Base-by-base conservation (phyloP, 2,329 filamentous ascomycete genomes). In the Stachybotrys echinatus region DNA sequence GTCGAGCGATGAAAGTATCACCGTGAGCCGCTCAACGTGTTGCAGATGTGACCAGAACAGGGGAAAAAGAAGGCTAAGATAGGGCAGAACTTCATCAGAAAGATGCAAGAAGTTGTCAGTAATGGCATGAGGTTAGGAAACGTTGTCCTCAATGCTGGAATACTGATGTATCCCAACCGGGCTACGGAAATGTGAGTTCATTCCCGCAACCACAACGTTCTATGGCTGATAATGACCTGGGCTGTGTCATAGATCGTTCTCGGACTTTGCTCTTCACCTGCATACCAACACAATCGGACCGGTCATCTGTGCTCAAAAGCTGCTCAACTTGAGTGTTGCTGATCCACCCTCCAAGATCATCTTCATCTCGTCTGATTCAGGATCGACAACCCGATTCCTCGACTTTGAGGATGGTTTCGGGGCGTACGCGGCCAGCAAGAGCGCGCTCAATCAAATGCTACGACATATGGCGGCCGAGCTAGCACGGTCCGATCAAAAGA, bases 211-310 rank as follows among this genome's bases (percentile, higher is more conserved):
- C 27, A 34, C 38, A 40, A 40, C 34, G n/a, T 19, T 27, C 44
- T 14, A 20, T 34, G 10, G 23, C 17, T 21, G 12, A 31, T 27
- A 34, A 45, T 34, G 12, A 17, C 27, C 47, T 22, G 27, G 14
- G 27, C 14, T 34, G 14, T 42, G 10, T 23, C n/a, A n/a, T n/a
- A 42, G 37, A 27, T 50, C 48, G 17, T 50, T 50, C 23, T 46
- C 48, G 2, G 44, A 52, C 23, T 52, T 52, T 44, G 50, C 50
- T 39, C 50, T 52, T 17, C 50, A 52, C n/a, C 37, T 52, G 12
- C 50, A 50, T 20, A 52, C 50, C 17, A 52, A 52, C 20, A 52
- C 50, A 20, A 49, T 52, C 40, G 50, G 50, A 3, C 50, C 50
- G 6, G 48, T 52, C 43, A 52, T 52, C 19, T 52, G 50, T 38